Percentiles rank a stretch among this genome's conserved stretches.
phyloP scores from a whole-genome alignment of 2,329 filamentous ascomycete species.

The Mycocentrospora acerina region DNA sequence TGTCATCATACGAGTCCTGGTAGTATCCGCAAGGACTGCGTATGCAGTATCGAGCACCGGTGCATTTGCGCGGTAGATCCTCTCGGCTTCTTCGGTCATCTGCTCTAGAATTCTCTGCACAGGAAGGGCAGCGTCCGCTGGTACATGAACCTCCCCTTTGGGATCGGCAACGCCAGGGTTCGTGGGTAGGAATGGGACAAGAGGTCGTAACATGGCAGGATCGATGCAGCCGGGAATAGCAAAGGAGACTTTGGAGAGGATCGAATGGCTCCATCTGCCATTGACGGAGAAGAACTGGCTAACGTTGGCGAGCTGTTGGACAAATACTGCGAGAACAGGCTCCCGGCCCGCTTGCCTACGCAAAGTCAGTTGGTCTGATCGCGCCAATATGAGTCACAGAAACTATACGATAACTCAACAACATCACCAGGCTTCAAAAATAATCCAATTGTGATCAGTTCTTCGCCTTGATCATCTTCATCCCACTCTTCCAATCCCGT shows the following conservation, averaged over 20 bases:
- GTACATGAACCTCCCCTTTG: slow-evolving; percentile 44
- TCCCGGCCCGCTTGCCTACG: slow-evolving; percentile 31
- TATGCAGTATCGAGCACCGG: slow-evolving; percentile 53
- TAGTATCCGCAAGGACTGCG: slow-evolving; percentile 46
- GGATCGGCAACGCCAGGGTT: slow-evolving; percentile 25
- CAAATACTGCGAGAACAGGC: slow-evolving; percentile 52
- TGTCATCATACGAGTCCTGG: slow-evolving; percentile 49
- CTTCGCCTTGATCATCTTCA: slow-evolving; percentile 29
- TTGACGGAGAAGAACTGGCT: slow-evolving; percentile 54
- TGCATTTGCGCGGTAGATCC: slow-evolving; percentile 51
- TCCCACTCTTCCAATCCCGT: slow-evolving; percentile 22
- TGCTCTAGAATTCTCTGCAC: slow-evolving; percentile 46
- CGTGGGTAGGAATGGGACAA: slow-evolving; percentile 56
- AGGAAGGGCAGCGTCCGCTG: slow-evolving; percentile 48
- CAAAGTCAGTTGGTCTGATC: background rate
- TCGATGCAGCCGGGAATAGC: slow-evolving; percentile 53
- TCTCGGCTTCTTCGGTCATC: slow-evolving; percentile 49
- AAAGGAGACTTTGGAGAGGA: slow-evolving; percentile 47
- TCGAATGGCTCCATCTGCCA: slow-evolving; percentile 50
- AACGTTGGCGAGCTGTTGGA: slow-evolving; percentile 43
- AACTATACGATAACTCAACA: slow-evolving; percentile 46
- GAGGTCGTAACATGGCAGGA: slow-evolving; percentile 46
- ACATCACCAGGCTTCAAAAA: slow-evolving; percentile 50
- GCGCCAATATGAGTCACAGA: background rate
- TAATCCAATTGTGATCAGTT: slow-evolving; percentile 37